Evolutionary conservation across 768 basidiomycete genomes (phyloP).

Genomic region (Boletus eberwhitei): DNA sequence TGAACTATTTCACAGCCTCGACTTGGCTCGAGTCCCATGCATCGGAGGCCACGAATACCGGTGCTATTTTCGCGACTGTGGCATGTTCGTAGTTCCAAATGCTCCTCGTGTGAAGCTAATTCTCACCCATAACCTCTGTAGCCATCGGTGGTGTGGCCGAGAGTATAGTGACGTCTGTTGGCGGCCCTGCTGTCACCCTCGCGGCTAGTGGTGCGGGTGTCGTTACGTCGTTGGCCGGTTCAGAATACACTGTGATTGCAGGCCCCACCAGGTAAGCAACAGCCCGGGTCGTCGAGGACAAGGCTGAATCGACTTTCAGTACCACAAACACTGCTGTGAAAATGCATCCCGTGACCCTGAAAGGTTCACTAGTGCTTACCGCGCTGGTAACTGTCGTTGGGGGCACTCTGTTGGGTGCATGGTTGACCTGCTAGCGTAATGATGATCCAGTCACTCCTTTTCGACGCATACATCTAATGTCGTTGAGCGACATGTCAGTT

Average conservation of each 20-base stretch:
- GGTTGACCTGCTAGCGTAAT: slow-evolving; percentile 31
- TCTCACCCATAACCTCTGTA: slow-evolving; percentile 20
- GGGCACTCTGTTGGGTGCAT: slow-evolving; percentile 39
- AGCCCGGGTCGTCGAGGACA: neutral
- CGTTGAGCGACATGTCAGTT: neutral
- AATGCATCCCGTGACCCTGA: slow-evolving; percentile 12
- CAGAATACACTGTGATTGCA: slow-evolving; percentile 46
- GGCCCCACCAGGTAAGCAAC: slow-evolving; percentile 14
- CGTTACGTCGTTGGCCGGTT: slow-evolving; percentile 51
- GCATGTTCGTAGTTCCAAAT: slow-evolving; percentile 23
- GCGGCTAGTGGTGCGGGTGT: slow-evolving; percentile 40
- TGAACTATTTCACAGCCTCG: slow-evolving; percentile 12
- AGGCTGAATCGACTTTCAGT: slow-evolving; percentile 4
- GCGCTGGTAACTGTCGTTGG: slow-evolving; percentile 29
- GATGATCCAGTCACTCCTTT: neutral
- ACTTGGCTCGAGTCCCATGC: slow-evolving; percentile 14
- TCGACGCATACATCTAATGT: neutral
- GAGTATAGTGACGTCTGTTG: slow-evolving; percentile 56
- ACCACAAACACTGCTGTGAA: slow-evolving; percentile 14
- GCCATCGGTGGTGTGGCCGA: slow-evolving; percentile 51
- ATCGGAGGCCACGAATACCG: neutral
- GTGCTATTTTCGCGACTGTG: slow-evolving; percentile 14
- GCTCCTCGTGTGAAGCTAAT: neutral
- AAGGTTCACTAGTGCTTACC: slow-evolving; percentile 27
- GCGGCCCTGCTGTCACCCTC: slow-evolving; percentile 59